Evolutionary conservation across 768 basidiomycete genomes (phyloP).

Genomic region (Amanita pallidorosea): DNA sequence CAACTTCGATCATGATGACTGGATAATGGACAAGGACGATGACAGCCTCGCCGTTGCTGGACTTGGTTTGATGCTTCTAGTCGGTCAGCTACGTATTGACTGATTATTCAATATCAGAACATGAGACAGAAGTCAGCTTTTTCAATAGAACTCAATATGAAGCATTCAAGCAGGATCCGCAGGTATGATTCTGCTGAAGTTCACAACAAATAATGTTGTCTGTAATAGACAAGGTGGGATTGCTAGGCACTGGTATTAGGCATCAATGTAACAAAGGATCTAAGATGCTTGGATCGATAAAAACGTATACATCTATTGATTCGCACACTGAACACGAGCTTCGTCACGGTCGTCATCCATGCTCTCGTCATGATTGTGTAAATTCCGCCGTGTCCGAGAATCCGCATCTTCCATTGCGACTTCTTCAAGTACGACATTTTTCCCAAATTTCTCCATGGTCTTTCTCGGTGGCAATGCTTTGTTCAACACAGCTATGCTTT

Average conservation of each 20-base stretch:
- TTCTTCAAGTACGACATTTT: slow-evolving; percentile 68
- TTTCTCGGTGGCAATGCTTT: slow-evolving; percentile 73
- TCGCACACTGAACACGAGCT: slow-evolving; percentile 92
- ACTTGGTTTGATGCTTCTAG: slow-evolving; percentile 47
- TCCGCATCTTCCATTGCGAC: slow-evolving; percentile 75
- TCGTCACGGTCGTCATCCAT: slow-evolving; percentile 96
- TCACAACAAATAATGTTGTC: slow-evolving; percentile 6
- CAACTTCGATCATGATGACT: slow-evolving; percentile 92
- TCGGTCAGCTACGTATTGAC: background rate
- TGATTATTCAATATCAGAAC: slow-evolving; percentile 43
- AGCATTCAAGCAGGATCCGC: slow-evolving; percentile 72
- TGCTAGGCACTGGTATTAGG: slow-evolving; percentile 27
- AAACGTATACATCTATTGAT: slow-evolving; percentile 42
- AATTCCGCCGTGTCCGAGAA: slow-evolving; percentile 40
- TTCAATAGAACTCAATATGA: slow-evolving; percentile 76
- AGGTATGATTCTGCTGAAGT: slow-evolving; percentile 31
- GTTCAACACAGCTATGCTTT: slow-evolving; percentile 66
- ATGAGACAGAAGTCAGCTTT: slow-evolving; percentile 92
- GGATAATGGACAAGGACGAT: slow-evolving; percentile 68
- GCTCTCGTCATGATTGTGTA: slow-evolving; percentile 47
- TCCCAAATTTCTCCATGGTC: slow-evolving; percentile 55
- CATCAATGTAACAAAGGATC: slow-evolving; percentile 23
- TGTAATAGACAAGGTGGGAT: slow-evolving; percentile 35
- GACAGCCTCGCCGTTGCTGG: slow-evolving; percentile 60
- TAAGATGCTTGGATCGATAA: slow-evolving; percentile 14